phyloP scores from a whole-genome alignment of 345 rosid species.

The Ceriops zippeliana region DNA sequence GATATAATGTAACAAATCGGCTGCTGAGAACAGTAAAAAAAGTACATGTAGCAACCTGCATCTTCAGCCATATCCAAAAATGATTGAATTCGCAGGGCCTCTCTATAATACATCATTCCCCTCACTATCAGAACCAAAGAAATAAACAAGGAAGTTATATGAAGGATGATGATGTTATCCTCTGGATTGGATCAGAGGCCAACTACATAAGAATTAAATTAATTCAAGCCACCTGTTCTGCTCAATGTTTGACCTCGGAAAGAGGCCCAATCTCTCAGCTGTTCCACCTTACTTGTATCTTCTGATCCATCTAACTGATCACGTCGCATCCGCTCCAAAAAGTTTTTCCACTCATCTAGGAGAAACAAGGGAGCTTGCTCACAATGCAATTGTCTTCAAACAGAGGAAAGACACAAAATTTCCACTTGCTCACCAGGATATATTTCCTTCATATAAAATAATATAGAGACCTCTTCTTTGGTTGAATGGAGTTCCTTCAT shows the following conservation, averaged over 20 bases:
- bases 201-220: constrained; percentile 4
- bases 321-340: constrained; percentile 75
- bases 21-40: neutral
- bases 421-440: constrained; percentile 59
- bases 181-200: neutral
- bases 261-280: constrained; percentile 87
- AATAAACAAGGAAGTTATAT: constrained; percentile 6
- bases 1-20: neutral
- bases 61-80: constrained; percentile 78
- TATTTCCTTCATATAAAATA: constrained; percentile 77
- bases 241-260: constrained; percentile 90
- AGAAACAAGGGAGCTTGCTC: constrained; percentile 10
- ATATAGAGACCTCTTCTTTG: constrained; percentile 70
- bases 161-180: constrained; percentile 4
- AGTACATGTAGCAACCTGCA: constrained; percentile 45
- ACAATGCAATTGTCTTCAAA: constrained; percentile 10
- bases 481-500: constrained; percentile 63
- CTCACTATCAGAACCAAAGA: constrained; percentile 53
- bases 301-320: constrained; percentile 46
- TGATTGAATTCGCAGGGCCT: constrained; percentile 82
- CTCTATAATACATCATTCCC: constrained; percentile 96
- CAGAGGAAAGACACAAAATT: neutral
- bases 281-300: constrained; percentile 49
- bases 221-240: constrained; percentile 67
- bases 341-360: constrained; percentile 91